Percentiles rank a stretch among this genome's conserved stretches.
Evolutionary conservation across 2,329 filamentous ascomycete species (phyloP).

Genomic region (Fusarium pseudoanthophilum): DNA sequence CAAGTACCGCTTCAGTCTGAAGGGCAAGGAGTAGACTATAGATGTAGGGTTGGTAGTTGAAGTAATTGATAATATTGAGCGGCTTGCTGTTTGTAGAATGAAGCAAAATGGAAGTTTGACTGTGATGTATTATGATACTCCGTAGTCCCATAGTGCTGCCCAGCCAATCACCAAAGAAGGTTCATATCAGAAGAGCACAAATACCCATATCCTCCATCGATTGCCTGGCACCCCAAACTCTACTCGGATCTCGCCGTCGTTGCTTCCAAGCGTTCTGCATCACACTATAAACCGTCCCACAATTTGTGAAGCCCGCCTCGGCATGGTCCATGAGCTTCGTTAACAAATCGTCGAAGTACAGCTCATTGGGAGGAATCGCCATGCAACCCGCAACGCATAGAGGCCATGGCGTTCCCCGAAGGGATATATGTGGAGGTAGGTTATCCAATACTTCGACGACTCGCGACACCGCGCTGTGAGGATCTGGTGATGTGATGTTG

Average conservation of each 20-base stretch:
- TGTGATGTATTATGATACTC: neutral
- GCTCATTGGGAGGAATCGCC: constrained; percentile 19
- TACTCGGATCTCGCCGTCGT: neutral
- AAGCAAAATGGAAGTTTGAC: neutral
- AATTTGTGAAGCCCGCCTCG: constrained; percentile 30
- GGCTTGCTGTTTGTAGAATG: no score
- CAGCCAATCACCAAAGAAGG: no score
- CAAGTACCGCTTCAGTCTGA: constrained; percentile 68
- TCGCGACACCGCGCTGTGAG: neutral
- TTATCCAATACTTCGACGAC: constrained; percentile 15
- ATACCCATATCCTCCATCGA: constrained; percentile 34
- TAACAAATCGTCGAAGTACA: constrained; percentile 28
- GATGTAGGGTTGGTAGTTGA: rapidly evolving
- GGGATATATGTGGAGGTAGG: constrained; percentile 16
- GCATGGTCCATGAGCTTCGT: constrained; percentile 2
- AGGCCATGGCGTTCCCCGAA: constrained; percentile 30
- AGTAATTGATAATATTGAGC: neutral
- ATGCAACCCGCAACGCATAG: constrained; percentile 29
- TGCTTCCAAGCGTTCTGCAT: constrained; percentile 30
- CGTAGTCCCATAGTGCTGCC: no score
- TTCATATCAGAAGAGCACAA: constrained; percentile 35
- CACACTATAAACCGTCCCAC: constrained; percentile 24
- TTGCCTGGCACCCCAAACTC: constrained; percentile 27
- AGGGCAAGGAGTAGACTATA: constrained; percentile 38
- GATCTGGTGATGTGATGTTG: neutral